phyloP scores from a whole-genome alignment of 495 filamentous ascomycete genomes.

The Neurospora sp. region DNA sequence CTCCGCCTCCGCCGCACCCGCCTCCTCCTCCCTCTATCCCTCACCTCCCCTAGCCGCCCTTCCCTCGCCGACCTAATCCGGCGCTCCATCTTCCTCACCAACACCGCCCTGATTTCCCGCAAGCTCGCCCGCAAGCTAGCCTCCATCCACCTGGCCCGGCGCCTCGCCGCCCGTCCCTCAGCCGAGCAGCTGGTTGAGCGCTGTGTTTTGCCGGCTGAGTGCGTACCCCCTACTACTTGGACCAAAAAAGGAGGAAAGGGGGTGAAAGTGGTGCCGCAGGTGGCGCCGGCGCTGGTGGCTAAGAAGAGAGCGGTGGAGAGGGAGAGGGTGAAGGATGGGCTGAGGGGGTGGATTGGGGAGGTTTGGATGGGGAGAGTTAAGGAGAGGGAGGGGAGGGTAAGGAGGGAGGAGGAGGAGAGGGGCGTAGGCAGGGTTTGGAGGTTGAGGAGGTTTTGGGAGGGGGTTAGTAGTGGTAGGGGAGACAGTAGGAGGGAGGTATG shows the following conservation, averaged over 20 bases:
- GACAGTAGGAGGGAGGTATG: background rate
- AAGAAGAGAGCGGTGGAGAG: slow-evolving; percentile 40
- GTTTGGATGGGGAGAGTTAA: slow-evolving; percentile 35
- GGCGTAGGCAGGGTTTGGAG: slow-evolving; percentile 41
- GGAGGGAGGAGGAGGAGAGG: slow-evolving; percentile 29
- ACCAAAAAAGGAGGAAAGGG: background rate
- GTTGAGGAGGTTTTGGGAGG: slow-evolving; percentile 44
- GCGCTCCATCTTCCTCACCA: slow-evolving; percentile 50
- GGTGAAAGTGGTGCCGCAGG: background rate
- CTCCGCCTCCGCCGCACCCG: slow-evolving; percentile 44
- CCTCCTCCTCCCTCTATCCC: slow-evolving; percentile 33
- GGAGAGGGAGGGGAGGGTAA: slow-evolving; percentile 27
- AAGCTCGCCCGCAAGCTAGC: slow-evolving; percentile 40
- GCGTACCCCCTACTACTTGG: slow-evolving; percentile 19
- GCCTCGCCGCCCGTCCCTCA: slow-evolving; percentile 33
- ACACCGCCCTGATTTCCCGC: slow-evolving; percentile 44
- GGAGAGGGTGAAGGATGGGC: slow-evolving; percentile 44
- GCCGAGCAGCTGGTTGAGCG: slow-evolving; percentile 35
- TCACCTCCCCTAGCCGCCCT: slow-evolving; percentile 42
- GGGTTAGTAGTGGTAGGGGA: slow-evolving; percentile 15
- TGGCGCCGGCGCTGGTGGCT: slow-evolving; percentile 25
- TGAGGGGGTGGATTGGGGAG: slow-evolving; percentile 40
- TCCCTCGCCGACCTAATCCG: slow-evolving; percentile 40
- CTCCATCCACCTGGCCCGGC: slow-evolving; percentile 37
- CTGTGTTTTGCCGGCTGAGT: slow-evolving; percentile 36